Base-by-base conservation (phyloP, 108 stramenopile species). In the Cyclotella distinguenda region DNA sequence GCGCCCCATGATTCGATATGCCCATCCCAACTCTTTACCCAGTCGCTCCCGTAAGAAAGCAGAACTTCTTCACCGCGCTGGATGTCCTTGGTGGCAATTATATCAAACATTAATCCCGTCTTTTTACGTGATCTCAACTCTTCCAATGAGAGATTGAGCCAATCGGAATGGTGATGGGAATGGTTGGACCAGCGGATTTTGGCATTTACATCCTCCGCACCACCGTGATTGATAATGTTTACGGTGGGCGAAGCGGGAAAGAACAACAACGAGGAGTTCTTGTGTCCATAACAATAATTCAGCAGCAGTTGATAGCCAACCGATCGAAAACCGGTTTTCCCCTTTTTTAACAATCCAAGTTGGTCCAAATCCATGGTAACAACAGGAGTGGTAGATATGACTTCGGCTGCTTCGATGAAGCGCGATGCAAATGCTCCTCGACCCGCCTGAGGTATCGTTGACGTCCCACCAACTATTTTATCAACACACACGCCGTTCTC, bases 261-360 rank as follows among this genome's bases (percentile, higher is more conserved):
- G 7, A 86, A 51, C 13, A 84, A 49, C 68, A 86, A 30, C 1
- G 81, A 55, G 12, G 83, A 84, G 23, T 84, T 62, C 15, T 54
- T 56, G 52, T 86, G 78, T 11, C 86, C 83, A 46, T 70, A 78
- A 33, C 78, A 82, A 60, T 88, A 88, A 49, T 88, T 85, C 31
- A 74, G 21, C 6, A 88, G 21, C 15, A 88, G 45, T 60, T 88
- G 86, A 40, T 70, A 16, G 6, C 68, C 63, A 0, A 16, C 58
- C 1, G 42, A 27, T 4, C 25, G 22, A 8, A n/a, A 31, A 26
- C 23, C 2, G 7, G 0, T 32, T 1, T 32, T 19, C 6, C 46
- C 33, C 4, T 60, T 26, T 44, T 34, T 32, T 23, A n/a, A 26
- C 48, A 43, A 23, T 26, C 36, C 52, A 6, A 62, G 22, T 34